Base-by-base conservation (phyloP, 2,329 filamentous ascomycete species). In the Aureobasidium musti region DNA sequence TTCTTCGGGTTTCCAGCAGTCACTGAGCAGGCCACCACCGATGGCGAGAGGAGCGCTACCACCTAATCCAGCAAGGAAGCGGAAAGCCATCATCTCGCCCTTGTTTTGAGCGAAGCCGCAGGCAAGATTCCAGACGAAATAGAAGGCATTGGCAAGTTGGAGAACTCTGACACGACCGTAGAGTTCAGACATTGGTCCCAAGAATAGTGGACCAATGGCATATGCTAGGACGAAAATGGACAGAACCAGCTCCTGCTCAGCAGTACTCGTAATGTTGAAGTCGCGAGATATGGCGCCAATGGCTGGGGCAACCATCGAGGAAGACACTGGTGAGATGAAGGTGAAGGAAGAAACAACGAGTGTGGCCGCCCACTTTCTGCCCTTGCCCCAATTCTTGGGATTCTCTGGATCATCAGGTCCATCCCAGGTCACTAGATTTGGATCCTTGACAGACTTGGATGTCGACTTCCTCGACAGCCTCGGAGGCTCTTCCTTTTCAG, bases 381-480 rank as follows among this genome's bases (percentile, higher is more conserved):
- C 74, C 67, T 76, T 76, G 2, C 73, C 71, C 80, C 80, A 82
- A 66, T 82, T 82, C 69, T 81, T 81, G 0, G 81, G 81, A 60
- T 83, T 82, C 28, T 73, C 73, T 13, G 78, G 79, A 67, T 83
- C 81, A 35, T 80, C 74, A 5, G 78, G 74, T 2, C 77, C 76
- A 65, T 82, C 80, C 80, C 80, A 83, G 1, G 77, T 78, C 1
- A 82, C 79, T 75, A 75, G 61, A 50, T 72, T 73, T 7, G 73
- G 72, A 60, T 75, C 74, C 49, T 73, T 74, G 54, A 68, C 63
- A 4, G 72, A 72, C 67, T 63, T 71, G 21, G 69, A 66, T 35
- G 68, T 74, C 23, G 63, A 59, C 65, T 56, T 70, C 57, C 67
- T 72, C 61, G 68, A 70, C 57, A 70, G 54, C 30, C n/a, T n/a